phyloP scores from a whole-genome alignment of 2,329 filamentous ascomycete species.

The Phialemoniopsis sp. region DNA sequence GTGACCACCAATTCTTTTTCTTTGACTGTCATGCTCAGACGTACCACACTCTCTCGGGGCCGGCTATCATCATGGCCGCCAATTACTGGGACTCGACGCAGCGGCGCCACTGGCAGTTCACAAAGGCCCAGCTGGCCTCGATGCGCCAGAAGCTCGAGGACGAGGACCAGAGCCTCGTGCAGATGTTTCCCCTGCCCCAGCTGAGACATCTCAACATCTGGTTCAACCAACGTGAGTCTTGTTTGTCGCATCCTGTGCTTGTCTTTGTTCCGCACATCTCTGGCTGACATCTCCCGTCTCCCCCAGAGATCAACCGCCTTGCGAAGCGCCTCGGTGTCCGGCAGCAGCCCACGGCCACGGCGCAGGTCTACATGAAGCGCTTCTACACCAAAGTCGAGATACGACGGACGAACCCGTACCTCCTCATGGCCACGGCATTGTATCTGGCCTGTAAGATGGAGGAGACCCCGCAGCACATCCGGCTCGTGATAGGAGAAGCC shows the following conservation, averaged over 20 bases:
- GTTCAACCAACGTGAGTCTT: slow-evolving; percentile 75
- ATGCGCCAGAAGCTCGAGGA: slow-evolving; percentile 75
- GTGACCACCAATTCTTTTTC: too few relatives aligned
- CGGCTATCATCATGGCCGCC: slow-evolving; percentile 64
- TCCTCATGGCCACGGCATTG: slow-evolving; percentile 87
- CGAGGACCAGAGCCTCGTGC: slow-evolving; percentile 67
- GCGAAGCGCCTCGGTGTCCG: slow-evolving; percentile 79
- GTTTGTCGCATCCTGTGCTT: slow-evolving; percentile 5
- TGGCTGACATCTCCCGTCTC: not conserved
- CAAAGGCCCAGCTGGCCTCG: slow-evolving; percentile 71
- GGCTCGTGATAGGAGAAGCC: slow-evolving; percentile 82
- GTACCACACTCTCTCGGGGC: not conserved
- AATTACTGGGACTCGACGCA: slow-evolving; percentile 98
- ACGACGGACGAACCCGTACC: slow-evolving; percentile 86
- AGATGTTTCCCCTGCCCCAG: slow-evolving; percentile 79
- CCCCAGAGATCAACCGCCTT: slow-evolving; percentile 71
- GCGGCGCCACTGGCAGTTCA: slow-evolving; percentile 84
- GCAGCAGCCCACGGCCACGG: slow-evolving; percentile 90
- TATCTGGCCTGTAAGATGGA: slow-evolving; percentile 98
- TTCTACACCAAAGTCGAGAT: slow-evolving; percentile 93
- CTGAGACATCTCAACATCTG: slow-evolving; percentile 82
- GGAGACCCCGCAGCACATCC: slow-evolving; percentile 93
- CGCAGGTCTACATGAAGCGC: slow-evolving; percentile 89
- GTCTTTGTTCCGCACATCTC: not conserved
- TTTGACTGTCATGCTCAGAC: too few relatives aligned